These are phyloP conservation scores for Ophiostoma montium DNA, from an alignment of 2,329 filamentous ascomycete genomes.

Conservation along the genomic window DNA sequence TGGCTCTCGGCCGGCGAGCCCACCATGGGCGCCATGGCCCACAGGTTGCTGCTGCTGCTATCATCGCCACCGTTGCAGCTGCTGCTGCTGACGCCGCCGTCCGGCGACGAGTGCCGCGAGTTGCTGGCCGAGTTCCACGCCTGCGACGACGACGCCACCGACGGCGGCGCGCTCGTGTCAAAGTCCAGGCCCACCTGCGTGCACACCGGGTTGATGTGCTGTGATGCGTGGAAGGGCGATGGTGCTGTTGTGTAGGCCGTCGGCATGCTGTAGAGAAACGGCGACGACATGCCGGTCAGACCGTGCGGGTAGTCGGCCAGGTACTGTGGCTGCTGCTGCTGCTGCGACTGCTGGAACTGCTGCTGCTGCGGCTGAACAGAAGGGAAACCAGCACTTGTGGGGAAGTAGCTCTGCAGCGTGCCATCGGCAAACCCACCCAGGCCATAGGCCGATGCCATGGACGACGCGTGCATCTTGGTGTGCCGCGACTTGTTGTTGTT, in stretches of 20 bases:
- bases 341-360: constrained; percentile 32
- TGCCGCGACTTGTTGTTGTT: no score
- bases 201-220: constrained; percentile 37
- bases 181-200: constrained; percentile 38
- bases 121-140: constrained; percentile 37
- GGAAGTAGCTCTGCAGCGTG: constrained; percentile 8
- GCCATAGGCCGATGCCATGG: no score
- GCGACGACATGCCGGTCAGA: constrained; percentile 23
- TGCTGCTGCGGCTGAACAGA: constrained; percentile 29
- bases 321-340: constrained; percentile 35
- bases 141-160: constrained; percentile 28
- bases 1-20: constrained; percentile 31
- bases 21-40: constrained; percentile 26
- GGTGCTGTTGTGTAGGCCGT: not conserved
- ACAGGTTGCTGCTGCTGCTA: constrained; percentile 38
- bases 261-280: not conserved
- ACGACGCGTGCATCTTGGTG: no score
- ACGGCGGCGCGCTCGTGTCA: constrained; percentile 32
- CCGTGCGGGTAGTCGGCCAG: constrained; percentile 36
- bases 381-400: no score
- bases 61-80: no score
- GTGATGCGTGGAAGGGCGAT: no score
- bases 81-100: no score
- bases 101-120: constrained; percentile 32
- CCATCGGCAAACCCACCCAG: constrained; percentile 17